phyloP scores from a whole-genome alignment of 2,329 filamentous ascomycete genomes.

The Colletotrichum tropicicola region DNA sequence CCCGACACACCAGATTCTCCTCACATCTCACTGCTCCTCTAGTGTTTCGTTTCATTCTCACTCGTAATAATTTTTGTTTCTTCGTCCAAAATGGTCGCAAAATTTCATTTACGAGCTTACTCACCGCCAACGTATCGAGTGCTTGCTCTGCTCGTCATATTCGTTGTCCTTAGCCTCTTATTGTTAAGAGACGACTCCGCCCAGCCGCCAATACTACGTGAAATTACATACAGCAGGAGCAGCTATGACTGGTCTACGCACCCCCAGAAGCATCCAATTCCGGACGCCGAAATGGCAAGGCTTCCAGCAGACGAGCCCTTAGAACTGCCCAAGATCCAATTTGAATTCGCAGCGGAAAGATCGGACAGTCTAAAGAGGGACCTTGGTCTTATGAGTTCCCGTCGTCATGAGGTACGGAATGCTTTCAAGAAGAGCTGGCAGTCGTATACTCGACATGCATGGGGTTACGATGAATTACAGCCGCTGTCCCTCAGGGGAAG shows the following conservation, averaged over 20 bases:
- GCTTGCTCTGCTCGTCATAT: conserved; percentile 20
- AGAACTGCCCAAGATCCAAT: conserved; percentile 22
- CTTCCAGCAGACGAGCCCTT: conserved; percentile 24
- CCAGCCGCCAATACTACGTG: background rate
- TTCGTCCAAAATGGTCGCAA: conserved; percentile 23
- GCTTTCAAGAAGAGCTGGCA: conserved; percentile 49
- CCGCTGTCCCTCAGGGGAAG: conserved; percentile 49
- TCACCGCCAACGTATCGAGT: conserved; percentile 26
- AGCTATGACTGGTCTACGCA: conserved; percentile 35
- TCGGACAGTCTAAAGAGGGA: conserved; percentile 35
- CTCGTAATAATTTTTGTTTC: background rate
- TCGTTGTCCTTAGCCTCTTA: conserved; percentile 12
- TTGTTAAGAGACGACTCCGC: conserved; percentile 6
- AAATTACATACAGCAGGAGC: conserved; percentile 15
- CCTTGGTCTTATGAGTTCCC: conserved; percentile 45
- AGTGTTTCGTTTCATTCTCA: background rate
- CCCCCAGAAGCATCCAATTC: conserved; percentile 27
- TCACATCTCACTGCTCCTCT: background rate
- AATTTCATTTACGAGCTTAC: conserved; percentile 22
- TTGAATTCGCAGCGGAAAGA: conserved; percentile 22
- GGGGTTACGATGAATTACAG: conserved; percentile 55
- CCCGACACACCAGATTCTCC: background rate
- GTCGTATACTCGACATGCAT: conserved; percentile 53
- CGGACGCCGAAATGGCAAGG: conserved; percentile 29
- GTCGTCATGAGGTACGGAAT: conserved; percentile 42